Conservation (phyloP, 2,329 filamentous ascomycete species). For the Sclerotinia sclerotiorum region DNA sequence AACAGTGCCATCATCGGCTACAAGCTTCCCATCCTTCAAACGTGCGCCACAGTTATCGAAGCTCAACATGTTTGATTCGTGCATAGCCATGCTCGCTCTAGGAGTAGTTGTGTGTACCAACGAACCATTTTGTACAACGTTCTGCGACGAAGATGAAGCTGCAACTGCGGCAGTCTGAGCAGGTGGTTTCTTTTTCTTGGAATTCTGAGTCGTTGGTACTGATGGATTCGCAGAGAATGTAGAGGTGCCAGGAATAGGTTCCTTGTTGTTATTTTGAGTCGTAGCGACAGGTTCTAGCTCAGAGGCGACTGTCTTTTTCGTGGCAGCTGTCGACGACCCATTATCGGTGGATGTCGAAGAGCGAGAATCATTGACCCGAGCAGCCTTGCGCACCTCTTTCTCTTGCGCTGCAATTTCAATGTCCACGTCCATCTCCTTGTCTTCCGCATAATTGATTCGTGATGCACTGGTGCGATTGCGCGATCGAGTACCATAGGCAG, state of each 20-base stretch:
- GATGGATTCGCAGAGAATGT: slow-evolving; percentile 53
- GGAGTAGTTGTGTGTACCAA: slow-evolving; percentile 26
- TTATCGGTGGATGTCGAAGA: slow-evolving; percentile 26
- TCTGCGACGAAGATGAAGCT: slow-evolving; percentile 23
- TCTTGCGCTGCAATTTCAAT: slow-evolving; percentile 66
- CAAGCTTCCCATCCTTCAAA: slow-evolving; percentile 73
- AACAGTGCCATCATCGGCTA: slow-evolving; percentile 86
- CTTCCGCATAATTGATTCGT: slow-evolving; percentile 93
- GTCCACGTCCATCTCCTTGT: slow-evolving; percentile 86
- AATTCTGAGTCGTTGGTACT: slow-evolving; percentile 46
- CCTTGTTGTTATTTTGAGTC: slow-evolving; percentile 43
- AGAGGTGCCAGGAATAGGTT: slow-evolving; percentile 56
- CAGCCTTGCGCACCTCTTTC: slow-evolving; percentile 59
- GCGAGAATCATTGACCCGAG: slow-evolving; percentile 39
- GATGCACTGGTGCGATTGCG: slow-evolving; percentile 79
- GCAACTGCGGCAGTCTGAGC: slow-evolving; percentile 31
- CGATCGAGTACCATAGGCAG: slow-evolving; percentile 84
- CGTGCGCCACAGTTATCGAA: slow-evolving; percentile 72
- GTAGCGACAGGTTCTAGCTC: slow-evolving; percentile 36
- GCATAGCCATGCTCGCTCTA: slow-evolving; percentile 31
- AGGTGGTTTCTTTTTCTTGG: slow-evolving; percentile 83
- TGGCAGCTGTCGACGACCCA: slow-evolving; percentile 30
- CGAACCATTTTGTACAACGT: slow-evolving; percentile 23
- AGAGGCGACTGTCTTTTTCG: slow-evolving; percentile 45
- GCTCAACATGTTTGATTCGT: slow-evolving; percentile 82